Conservation (phyloP, 257 asterid genomes). For the Solanum sitiens region DNA sequence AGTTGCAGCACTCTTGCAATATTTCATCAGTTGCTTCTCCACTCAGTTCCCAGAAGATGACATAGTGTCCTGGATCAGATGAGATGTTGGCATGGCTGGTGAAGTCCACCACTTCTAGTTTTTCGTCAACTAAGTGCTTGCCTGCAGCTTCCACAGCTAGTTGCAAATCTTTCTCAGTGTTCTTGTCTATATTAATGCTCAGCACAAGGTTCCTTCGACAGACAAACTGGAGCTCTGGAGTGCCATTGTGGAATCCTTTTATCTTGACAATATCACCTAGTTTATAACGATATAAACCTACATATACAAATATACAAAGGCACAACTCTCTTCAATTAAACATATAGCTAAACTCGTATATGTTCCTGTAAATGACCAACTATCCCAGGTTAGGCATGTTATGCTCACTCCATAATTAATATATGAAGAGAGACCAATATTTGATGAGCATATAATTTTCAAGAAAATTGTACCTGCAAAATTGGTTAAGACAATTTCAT, state of each 20-base stretch:
- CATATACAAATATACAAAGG: neutral
- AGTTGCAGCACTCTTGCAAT: constrained; percentile 78
- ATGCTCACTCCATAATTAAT: no score
- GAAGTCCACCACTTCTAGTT: constrained; percentile 77
- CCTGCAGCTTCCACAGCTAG: constrained; percentile 68
- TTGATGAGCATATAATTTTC: no score
- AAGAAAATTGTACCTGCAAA: no score
- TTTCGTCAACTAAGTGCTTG: constrained; percentile 34
- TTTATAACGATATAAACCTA: constrained; percentile 81
- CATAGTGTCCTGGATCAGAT: constrained; percentile 62
- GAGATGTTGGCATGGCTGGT: constrained; percentile 60
- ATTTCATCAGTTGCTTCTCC: constrained; percentile 49
- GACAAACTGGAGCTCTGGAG: constrained; percentile 75
- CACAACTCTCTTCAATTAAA: neutral
- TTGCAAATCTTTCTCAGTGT: constrained; percentile 87
- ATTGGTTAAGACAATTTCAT: no score
- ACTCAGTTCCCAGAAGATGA: constrained; percentile 71
- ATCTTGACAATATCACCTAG: constrained; percentile 86
- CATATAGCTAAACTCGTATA: neutral
- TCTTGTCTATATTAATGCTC: constrained; percentile 81
- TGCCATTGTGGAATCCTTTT: constrained; percentile 63
- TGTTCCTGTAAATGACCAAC: no score
- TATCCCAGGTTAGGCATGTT: no score
- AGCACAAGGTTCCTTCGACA: constrained; percentile 81
- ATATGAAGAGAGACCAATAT: no score